Conservation (phyloP, 768 basidiomycete species). For the Lactifluus subvellereus region DNA sequence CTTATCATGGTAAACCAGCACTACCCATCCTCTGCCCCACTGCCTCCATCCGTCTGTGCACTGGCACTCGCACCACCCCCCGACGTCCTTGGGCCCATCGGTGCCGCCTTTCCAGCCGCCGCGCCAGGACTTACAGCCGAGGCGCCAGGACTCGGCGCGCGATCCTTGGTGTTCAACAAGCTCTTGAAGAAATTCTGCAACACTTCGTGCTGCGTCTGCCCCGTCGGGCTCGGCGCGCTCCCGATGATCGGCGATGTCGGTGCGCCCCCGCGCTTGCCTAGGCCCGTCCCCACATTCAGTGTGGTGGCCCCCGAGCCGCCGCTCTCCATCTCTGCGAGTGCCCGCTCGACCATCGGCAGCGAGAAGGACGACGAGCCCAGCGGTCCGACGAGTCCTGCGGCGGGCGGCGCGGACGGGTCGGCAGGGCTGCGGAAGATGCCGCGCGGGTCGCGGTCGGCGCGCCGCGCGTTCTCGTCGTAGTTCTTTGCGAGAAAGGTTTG, state of each 20-base stretch:
- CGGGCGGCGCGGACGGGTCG: slow-evolving; percentile 46
- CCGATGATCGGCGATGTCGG: slow-evolving; percentile 30
- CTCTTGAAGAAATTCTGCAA: slow-evolving; percentile 87
- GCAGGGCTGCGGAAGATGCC: slow-evolving; percentile 77
- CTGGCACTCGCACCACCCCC: neutral
- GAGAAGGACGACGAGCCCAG: slow-evolving; percentile 82
- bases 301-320: slow-evolving; percentile 32
- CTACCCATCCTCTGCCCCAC: slow-evolving; percentile 8
- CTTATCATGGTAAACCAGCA: too few relatives aligned
- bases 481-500: slow-evolving; percentile 88
- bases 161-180: slow-evolving; percentile 64
- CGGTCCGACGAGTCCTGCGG: slow-evolving; percentile 86
- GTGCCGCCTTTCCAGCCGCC: slow-evolving; percentile 15
- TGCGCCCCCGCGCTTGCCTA: slow-evolving; percentile 20
- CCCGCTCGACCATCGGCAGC: slow-evolving; percentile 83
- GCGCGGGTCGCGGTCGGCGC: slow-evolving; percentile 84
- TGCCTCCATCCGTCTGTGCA: slow-evolving; percentile 5
- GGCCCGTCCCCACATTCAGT: slow-evolving; percentile 17
- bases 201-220: slow-evolving; percentile 72
- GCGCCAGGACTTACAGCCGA: slow-evolving; percentile 32
- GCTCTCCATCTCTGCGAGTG: slow-evolving; percentile 83
- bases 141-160: slow-evolving; percentile 35
- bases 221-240: slow-evolving; percentile 40
- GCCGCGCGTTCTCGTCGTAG: slow-evolving; percentile 88
- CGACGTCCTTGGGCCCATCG: slow-evolving; percentile 9